Conservation (phyloP, 225 moss, liverwort and hornwort species). For the Straminergon stramineum region DNA sequence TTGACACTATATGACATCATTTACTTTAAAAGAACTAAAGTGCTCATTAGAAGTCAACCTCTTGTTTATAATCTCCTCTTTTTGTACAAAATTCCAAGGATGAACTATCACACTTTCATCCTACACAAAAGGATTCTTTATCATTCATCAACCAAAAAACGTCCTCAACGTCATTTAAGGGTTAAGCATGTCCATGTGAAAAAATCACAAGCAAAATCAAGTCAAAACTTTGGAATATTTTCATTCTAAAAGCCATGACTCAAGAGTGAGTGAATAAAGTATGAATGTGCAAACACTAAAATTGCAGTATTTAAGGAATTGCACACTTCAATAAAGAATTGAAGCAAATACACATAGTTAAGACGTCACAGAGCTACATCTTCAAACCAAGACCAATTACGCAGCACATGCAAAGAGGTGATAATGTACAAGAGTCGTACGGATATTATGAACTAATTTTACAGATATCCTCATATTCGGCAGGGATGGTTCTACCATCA, state of each 20-base stretch:
- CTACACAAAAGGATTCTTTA: too few species aligned
- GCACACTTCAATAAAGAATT: neutral
- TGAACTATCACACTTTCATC: too few species aligned
- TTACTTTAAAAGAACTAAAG: too few species aligned
- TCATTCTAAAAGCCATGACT: neutral
- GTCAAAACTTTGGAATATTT: neutral
- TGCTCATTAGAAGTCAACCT: too few species aligned
- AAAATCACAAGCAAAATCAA: neutral
- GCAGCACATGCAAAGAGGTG: neutral
- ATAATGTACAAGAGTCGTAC: conserved; percentile 9
- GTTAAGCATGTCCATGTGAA: neutral
- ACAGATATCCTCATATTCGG: conserved; percentile 80
- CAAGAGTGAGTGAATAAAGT: too few species aligned
- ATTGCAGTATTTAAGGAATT: neutral
- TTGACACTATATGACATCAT: too few species aligned
- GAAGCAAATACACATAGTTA: neutral
- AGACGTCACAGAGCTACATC: neutral
- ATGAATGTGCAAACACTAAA: neutral
- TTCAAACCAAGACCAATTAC: neutral
- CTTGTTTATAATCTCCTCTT: too few species aligned
- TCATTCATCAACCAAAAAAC: too few species aligned
- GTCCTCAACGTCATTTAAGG: too few species aligned
- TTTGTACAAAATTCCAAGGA: too few species aligned
- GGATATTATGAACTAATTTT: conserved; percentile 29
- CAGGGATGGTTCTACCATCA: conserved; percentile 60